These are phyloP conservation scores for Hypoxylon rubiginosum DNA, from an alignment of 2,329 filamentous ascomycete genomes.

Conservation along the genomic window DNA sequence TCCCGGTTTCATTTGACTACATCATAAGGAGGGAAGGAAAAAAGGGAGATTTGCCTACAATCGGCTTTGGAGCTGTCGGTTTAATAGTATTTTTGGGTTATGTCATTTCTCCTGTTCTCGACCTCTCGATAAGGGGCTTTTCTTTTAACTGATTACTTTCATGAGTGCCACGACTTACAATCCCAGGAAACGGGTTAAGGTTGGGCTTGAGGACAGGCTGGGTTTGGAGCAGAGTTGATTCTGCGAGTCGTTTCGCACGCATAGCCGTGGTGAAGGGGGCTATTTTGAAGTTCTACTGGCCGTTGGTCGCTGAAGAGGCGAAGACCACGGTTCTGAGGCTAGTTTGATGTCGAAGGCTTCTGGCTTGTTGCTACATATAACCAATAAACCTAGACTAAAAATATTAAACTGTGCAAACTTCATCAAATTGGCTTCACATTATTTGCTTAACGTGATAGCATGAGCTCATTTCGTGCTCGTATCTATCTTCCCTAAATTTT, in stretches of 20 bases:
- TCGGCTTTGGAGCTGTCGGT: constrained; percentile 19
- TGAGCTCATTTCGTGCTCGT: no score
- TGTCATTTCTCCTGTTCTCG: constrained; percentile 41
- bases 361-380: constrained; percentile 33
- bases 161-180: constrained; percentile 49
- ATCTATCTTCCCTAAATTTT: no score
- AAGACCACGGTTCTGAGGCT: constrained; percentile 16
- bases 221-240: constrained; percentile 22
- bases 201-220: constrained; percentile 30
- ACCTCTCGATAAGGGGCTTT: constrained; percentile 35
- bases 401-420: constrained; percentile 44
- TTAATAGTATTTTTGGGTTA: constrained; percentile 34
- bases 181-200: constrained; percentile 34
- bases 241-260: constrained; percentile 15
- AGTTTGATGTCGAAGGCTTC: constrained; percentile 19
- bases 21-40: constrained; percentile 13
- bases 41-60: constrained; percentile 14
- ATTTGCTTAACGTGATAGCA: not conserved
- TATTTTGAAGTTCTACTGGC: constrained; percentile 38
- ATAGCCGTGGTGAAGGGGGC: constrained; percentile 23
- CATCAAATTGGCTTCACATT: constrained; percentile 3
- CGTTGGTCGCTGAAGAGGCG: constrained; percentile 14
- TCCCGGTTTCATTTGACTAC: constrained; percentile 11
- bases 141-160: constrained; percentile 39
- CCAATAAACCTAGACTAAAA: constrained; percentile 45